Evolutionary conservation across 2,329 filamentous ascomycete genomes (phyloP), one percentile per base, ranked within the genome.

Genomic region (Aquanectria penicillioides): DNA sequence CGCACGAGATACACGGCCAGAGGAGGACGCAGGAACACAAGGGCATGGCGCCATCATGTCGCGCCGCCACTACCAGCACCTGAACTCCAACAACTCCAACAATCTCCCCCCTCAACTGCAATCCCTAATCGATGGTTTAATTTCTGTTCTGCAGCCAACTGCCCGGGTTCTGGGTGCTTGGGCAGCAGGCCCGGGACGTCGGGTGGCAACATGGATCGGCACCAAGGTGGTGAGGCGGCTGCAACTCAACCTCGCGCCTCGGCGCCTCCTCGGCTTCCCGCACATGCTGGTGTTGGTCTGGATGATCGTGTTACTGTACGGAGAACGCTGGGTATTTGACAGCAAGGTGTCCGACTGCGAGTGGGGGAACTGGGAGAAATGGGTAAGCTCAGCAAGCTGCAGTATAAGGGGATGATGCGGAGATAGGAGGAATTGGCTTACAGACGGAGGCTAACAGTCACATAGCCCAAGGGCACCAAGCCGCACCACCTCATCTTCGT

Each of bases 281-380:
- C 90, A 91, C 72, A 74, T 89, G 13, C 74, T 97, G 63, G 86
- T 91, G 15, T 72, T 85, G 11, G 58, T 94, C 40, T 99, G 95
- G 94, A 69, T 93, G 34, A 74, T 92, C 18, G 83, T 91, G 17
- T 70, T 99, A 62, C 86, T 95, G 64, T 95, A 92, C 87, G 93
- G 94, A 1, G 95, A 99, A 79, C 83, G 91, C 58, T 90, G 86
- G 76, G 84, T 89, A 29, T 98, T 96, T 74, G 81, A 84, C 50
- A 86, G 85, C 63, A 88, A 85, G 59, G 86, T 97, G 13, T 80
- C 85, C 54, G 82, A 80, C 48, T 99, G 95, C 75, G 79, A 85
- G 52, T 99, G 95, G 95, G 83, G 86, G 29, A 85, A 85, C 34
- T 99, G 95, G 95, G 95, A 99, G 80, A 84, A 86, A 75, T 99